Percentiles rank a stretch among this genome's conserved stretches.
phyloP scores from a whole-genome alignment of 148 eudicot species.

The Heliamphora exappendiculata region DNA sequence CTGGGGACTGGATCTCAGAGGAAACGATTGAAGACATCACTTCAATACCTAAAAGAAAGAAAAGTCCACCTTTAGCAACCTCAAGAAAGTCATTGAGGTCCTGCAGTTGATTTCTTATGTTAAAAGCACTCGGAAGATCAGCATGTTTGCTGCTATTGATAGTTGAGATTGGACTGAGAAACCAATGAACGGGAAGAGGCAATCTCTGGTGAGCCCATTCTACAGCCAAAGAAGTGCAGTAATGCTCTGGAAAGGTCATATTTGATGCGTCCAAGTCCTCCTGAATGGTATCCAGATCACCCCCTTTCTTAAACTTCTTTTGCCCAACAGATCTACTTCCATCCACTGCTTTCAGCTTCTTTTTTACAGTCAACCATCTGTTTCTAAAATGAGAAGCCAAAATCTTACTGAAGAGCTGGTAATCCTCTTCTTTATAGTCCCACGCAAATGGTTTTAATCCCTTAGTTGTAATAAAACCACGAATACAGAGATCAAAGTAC shows the following conservation, averaged over 20 bases:
- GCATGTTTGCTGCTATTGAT: slow-evolving; percentile 22
- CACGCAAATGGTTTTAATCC: slow-evolving; percentile 26
- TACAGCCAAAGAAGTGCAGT: slow-evolving; percentile 30
- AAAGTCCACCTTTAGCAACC: slow-evolving; percentile 73
- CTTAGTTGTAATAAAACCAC: slow-evolving; percentile 28
- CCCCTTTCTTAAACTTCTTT: slow-evolving; percentile 20
- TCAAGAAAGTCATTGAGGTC: slow-evolving; percentile 32
- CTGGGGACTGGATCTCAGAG: slow-evolving; percentile 30
- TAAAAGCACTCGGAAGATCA: slow-evolving; percentile 20
- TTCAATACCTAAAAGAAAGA: slow-evolving; percentile 79
- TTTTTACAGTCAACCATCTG: slow-evolving; percentile 68
- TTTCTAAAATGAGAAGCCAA: slow-evolving; percentile 61
- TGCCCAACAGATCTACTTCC: slow-evolving; percentile 11
- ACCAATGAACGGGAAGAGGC: slow-evolving; percentile 85
- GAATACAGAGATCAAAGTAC: slow-evolving; percentile 45
- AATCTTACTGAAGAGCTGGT: slow-evolving; percentile 32
- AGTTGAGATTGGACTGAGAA: slow-evolving; percentile 65
- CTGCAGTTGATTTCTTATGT: slow-evolving; percentile 4
- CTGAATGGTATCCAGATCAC: slow-evolving; percentile 55
- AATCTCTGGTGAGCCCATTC: slow-evolving; percentile 93
- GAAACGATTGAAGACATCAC: slow-evolving; percentile 43
- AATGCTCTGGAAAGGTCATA: slow-evolving; percentile 13
- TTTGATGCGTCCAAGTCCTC: slow-evolving; percentile 45
- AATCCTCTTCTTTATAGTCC: slow-evolving; percentile 58
- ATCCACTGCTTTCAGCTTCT: slow-evolving; percentile 29